Conservation (phyloP, 2,329 filamentous ascomycete genomes). For the Diaporthe ampelina region DNA sequence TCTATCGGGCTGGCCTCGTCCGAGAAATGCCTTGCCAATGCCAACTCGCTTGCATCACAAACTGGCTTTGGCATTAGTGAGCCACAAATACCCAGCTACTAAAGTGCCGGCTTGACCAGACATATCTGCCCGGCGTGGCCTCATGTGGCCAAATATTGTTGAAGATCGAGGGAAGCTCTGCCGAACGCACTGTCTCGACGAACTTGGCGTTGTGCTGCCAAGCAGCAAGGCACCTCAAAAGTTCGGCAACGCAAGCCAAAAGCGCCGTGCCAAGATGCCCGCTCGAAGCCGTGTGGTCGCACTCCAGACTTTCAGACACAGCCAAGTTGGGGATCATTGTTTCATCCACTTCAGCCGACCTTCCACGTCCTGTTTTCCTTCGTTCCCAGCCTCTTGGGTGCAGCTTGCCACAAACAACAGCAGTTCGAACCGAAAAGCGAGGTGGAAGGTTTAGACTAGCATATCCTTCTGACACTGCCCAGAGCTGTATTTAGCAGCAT, state of each 20-base stretch:
- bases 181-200: slow-evolving; percentile 19
- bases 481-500: neutral
- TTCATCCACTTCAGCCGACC: slow-evolving; percentile 26
- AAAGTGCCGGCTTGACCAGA: slow-evolving; percentile 15
- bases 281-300: slow-evolving; percentile 17
- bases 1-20: slow-evolving; percentile 14
- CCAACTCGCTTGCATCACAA: slow-evolving; percentile 32
- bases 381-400: slow-evolving; percentile 9
- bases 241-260: slow-evolving; percentile 19
- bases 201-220: slow-evolving; percentile 30
- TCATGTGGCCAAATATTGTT: neutral
- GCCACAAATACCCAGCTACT: slow-evolving; percentile 14
- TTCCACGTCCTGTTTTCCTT: neutral
- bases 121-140: neutral
- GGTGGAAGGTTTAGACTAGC: slow-evolving; percentile 22
- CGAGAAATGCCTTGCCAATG: slow-evolving; percentile 25
- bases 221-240: neutral
- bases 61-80: slow-evolving; percentile 30
- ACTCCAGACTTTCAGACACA: slow-evolving; percentile 16
- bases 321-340: slow-evolving; percentile 31
- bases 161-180: neutral
- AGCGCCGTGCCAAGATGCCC: neutral
- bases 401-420: neutral
- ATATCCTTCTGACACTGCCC: slow-evolving; percentile 1
- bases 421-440: slow-evolving; percentile 17